phyloP scores from a whole-genome alignment of 2,329 filamentous ascomycete genomes.

The Colletotrichum tropicicola region DNA sequence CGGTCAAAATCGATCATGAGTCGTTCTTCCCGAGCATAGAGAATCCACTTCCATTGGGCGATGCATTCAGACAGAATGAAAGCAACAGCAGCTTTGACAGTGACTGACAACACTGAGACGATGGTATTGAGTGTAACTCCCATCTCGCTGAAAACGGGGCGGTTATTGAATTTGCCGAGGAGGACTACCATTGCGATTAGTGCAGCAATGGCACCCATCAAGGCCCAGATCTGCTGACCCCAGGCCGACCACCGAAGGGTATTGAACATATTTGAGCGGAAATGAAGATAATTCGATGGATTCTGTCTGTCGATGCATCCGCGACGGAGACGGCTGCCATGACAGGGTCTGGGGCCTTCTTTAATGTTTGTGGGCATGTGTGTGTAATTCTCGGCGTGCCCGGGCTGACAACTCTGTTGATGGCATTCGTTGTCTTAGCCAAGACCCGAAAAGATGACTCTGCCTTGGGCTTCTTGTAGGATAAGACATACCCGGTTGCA shows the following conservation, averaged over 20 bases:
- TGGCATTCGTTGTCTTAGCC: too few relatives aligned
- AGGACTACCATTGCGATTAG: not conserved
- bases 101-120: not conserved
- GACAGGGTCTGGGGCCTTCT: too few relatives aligned
- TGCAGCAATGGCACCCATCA: not conserved
- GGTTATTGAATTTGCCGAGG: not conserved
- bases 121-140: not conserved
- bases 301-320: too few relatives aligned
- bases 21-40: not conserved
- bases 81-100: not conserved
- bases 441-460: too few relatives aligned
- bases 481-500: too few relatives aligned
- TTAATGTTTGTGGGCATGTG: too few relatives aligned
- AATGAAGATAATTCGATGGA: too few relatives aligned
- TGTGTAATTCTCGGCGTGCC: too few relatives aligned
- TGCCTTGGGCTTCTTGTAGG: too few relatives aligned
- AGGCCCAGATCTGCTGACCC: not conserved
- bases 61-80: conserved; percentile 2
- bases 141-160: not conserved
- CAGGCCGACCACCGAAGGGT: conserved; percentile 1
- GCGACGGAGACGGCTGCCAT: too few relatives aligned
- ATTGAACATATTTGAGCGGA: not conserved
- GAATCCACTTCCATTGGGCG: conserved; percentile 21
- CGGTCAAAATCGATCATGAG: conserved; percentile 11
- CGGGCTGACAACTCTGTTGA: too few relatives aligned